Conservation (phyloP, 768 basidiomycete species). For the Leccinellum luteum region DNA sequence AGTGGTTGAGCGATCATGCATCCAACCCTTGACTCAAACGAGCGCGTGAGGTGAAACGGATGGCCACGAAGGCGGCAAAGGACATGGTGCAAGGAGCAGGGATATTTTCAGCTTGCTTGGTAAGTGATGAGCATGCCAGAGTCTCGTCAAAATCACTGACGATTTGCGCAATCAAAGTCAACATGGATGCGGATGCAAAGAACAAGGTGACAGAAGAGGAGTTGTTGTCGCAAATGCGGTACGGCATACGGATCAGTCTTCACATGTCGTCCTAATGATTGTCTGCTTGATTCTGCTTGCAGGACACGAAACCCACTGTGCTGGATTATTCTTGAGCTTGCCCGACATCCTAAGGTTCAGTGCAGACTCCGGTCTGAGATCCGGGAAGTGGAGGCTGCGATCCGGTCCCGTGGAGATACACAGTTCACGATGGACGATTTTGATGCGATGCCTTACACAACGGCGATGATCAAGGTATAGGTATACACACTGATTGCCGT, state of each 20-base stretch:
- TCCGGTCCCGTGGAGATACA: slow-evolving; percentile 10
- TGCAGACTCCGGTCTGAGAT: slow-evolving; percentile 46
- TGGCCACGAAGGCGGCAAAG: slow-evolving; percentile 8
- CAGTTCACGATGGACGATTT: slow-evolving; percentile 38
- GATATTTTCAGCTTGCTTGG: slow-evolving; percentile 38
- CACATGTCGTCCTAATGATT: background rate
- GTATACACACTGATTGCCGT: too few species aligned
- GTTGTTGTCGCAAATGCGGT: slow-evolving; percentile 19
- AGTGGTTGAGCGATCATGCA: slow-evolving; percentile 27
- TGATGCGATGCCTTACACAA: slow-evolving; percentile 51
- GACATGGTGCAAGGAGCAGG: slow-evolving; percentile 8
- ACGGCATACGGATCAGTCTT: background rate
- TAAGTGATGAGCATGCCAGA: slow-evolving; percentile 12
- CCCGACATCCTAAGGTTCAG: slow-evolving; percentile 56
- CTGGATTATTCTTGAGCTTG: slow-evolving; percentile 65
- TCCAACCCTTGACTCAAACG: slow-evolving; percentile 18
- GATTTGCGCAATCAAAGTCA: slow-evolving; percentile 21
- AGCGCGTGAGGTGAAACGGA: slow-evolving; percentile 8
- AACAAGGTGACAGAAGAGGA: slow-evolving; percentile 22
- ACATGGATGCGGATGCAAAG: slow-evolving; percentile 27
- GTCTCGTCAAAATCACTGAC: background rate
- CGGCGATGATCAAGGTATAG: slow-evolving; percentile 35
- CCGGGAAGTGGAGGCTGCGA: slow-evolving; percentile 2
- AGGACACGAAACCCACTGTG: slow-evolving; percentile 58
- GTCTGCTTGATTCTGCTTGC: slow-evolving; percentile 44